Evolutionary conservation across 805 yeast genomes (phyloP), one percentile per base, ranked within the genome.

Genomic region (Schwanniomyces sp.): DNA sequence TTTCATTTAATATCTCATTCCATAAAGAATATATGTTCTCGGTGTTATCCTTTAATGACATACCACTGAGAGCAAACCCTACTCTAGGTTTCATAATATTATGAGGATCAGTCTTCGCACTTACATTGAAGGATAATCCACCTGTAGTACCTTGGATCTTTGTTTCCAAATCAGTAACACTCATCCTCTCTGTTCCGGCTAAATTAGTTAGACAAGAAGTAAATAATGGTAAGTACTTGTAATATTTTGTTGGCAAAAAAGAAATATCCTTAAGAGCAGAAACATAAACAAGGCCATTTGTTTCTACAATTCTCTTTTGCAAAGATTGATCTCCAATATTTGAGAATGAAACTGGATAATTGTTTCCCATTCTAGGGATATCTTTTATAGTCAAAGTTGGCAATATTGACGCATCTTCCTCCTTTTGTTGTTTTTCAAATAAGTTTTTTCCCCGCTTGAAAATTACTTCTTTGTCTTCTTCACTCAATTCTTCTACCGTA

Each of bases 91-190:
- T 62, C 18, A 63, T 52, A 14, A 82, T 74, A 43, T 79, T 61
- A 34, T 57, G 64, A 2, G 90, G 85, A 38, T 82, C 76, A 4
- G 86, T 70, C 40, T 77, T 77, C 1, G 83, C 80, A 51, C 79
- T 73, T 7, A 82, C 72, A 17, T 80, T 74, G n/a, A 91, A 79
- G 4, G 82, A 72, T 16, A 94, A 64, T 0, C 97, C 97, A 24
- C 98, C 98, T 0, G 98, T 91, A 47, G 78, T 75, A 43, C 85
- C 72, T 59, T 86, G 88, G 55, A 94, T 91, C 40, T 84, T 82
- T 54, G 91, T 91, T 60, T 92, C 98, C 48, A 94, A 77, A 32
- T 84, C 86, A 18, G 89, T 87, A 79, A 88, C 88, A 0, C 85
- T 62, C 49, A 85, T 83, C 7, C 66, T 58, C 7, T 71, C 62